Evolutionary conservation across 306 rosid genomes (phyloP).

Genomic region (Pachyrhizus erosus): DNA sequence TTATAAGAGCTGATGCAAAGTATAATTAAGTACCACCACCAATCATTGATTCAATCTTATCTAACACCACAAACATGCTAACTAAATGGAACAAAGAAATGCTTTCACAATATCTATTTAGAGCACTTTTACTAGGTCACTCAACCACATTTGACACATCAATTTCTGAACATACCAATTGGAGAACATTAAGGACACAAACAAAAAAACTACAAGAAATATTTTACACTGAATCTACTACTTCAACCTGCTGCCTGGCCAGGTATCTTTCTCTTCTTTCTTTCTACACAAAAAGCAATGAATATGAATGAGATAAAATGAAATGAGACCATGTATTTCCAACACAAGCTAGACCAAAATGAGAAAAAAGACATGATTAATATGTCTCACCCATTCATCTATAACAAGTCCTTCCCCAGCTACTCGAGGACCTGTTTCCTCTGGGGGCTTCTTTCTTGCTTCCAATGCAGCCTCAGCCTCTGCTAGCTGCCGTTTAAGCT

Average conservation of each 20-base stretch:
- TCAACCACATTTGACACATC: constrained; percentile 44
- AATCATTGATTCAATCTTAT: constrained; percentile 31
- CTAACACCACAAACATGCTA: constrained; percentile 37
- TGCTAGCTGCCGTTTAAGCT: constrained; percentile 75
- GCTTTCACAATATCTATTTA: constrained; percentile 36
- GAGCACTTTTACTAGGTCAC: constrained; percentile 24
- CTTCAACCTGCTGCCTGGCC: constrained; percentile 82
- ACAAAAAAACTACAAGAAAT: constrained; percentile 19
- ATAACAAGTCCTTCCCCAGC: constrained; percentile 88
- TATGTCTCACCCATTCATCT: constrained; percentile 84
- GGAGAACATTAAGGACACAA: constrained; percentile 32
- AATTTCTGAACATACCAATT: constrained; percentile 40
- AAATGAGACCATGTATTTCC: constrained; percentile 2
- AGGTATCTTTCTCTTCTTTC: constrained; percentile 91
- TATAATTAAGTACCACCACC: constrained; percentile 27
- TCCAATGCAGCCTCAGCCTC: constrained; percentile 84
- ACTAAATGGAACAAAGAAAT: constrained; percentile 18
- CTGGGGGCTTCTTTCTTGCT: constrained; percentile 71
- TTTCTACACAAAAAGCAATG: constrained; percentile 57
- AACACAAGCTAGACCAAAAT: neutral
- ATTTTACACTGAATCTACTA: constrained; percentile 69
- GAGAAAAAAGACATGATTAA: constrained; percentile 14
- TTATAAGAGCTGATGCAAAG: constrained; percentile 32
- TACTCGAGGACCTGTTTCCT: constrained; percentile 67
- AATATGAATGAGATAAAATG: constrained; percentile 1